phyloP scores from a whole-genome alignment of 306 rosid species.

The Hippophae tibetana region DNA sequence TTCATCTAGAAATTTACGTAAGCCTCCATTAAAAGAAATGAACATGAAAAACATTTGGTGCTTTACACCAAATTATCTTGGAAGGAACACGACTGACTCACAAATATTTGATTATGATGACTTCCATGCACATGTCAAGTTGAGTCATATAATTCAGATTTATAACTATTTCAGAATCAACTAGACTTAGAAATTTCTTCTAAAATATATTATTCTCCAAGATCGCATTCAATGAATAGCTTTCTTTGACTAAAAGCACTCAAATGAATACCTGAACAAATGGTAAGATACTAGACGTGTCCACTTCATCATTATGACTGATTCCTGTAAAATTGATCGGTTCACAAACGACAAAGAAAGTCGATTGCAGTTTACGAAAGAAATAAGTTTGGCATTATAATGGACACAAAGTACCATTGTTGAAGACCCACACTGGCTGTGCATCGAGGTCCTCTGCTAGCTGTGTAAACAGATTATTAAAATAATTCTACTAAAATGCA shows the following conservation, averaged over 20 bases:
- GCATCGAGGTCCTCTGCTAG: constrained; percentile 79
- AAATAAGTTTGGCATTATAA: constrained; percentile 10
- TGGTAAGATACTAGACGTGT: constrained; percentile 40
- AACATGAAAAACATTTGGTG: no score
- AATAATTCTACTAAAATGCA: neutral
- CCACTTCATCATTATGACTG: constrained; percentile 73
- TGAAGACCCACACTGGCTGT: constrained; percentile 86
- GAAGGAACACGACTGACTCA: no score
- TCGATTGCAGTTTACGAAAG: neutral
- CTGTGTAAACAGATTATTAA: constrained; percentile 29
- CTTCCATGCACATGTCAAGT: no score
- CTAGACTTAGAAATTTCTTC: neutral
- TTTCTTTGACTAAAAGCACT: neutral
- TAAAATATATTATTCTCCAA: neutral
- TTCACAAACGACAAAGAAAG: constrained; percentile 8
- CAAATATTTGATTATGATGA: no score
- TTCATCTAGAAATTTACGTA: no score
- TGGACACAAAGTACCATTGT: constrained; percentile 51
- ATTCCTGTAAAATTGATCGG: constrained; percentile 42
- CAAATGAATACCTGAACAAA: constrained; percentile 55
- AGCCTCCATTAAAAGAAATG: no score
- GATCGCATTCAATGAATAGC: neutral
- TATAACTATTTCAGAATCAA: no score
- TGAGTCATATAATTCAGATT: no score
- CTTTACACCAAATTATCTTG: no score